A percentile compares a stretch with the other conserved stretches of the same genome.
These are phyloP conservation scores for Diphasiastrum complanatum DNA, from an alignment of 83 land plant species.

Conservation along the genomic window DNA sequence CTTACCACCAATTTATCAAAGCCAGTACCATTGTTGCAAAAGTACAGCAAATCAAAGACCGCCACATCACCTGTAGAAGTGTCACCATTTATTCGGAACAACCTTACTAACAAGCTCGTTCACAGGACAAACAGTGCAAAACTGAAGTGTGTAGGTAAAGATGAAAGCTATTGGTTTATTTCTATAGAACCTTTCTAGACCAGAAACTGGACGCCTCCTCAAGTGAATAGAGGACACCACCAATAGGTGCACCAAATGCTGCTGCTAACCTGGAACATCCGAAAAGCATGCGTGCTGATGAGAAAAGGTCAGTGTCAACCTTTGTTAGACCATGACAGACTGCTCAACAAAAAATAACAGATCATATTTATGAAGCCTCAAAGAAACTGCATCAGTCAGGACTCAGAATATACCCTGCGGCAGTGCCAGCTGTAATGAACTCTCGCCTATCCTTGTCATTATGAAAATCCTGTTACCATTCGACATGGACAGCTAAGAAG, in stretches of 20 bases:
- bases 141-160: slow-evolving; percentile 1
- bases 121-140: not conserved
- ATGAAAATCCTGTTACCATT: slow-evolving; percentile 42
- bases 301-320: not conserved
- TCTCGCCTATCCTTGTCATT: slow-evolving; percentile 45
- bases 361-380: not conserved
- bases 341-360: not conserved
- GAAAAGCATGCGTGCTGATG: not conserved
- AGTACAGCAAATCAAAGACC: slow-evolving; percentile 39
- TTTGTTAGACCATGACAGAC: not conserved
- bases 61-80: slow-evolving; percentile 39
- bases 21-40: slow-evolving; percentile 40
- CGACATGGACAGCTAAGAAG: too few relatives aligned
- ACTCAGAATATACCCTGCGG: slow-evolving; percentile 27
- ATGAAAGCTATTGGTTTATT: not conserved
- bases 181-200: slow-evolving; percentile 37
- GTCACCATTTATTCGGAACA: not conserved
- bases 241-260: slow-evolving; percentile 46
- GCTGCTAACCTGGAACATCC: slow-evolving; percentile 36
- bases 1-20: slow-evolving; percentile 28
- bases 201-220: slow-evolving; percentile 50
- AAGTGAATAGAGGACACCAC: slow-evolving; percentile 42
- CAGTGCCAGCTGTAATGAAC: slow-evolving; percentile 45
- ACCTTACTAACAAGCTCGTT: not conserved
- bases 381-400: not conserved